A percentile compares a stretch with the other conserved stretches of the same genome.
Evolutionary conservation across 306 rosid genomes (phyloP).

Genomic region (Sesbania bispinosa): DNA sequence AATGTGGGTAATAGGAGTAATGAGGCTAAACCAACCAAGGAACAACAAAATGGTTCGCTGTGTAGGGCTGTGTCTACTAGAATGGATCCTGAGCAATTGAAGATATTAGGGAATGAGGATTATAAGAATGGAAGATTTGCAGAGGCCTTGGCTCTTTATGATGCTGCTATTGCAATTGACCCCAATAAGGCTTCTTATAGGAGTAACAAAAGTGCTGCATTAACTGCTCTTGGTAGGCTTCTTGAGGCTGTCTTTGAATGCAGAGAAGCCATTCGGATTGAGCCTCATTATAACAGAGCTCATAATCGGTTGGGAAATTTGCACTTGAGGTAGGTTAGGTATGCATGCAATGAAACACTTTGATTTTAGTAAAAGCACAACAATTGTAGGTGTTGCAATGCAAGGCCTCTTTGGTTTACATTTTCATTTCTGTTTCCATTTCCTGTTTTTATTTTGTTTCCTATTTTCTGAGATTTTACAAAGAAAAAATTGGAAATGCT

Average conservation of each 20-base stretch:
- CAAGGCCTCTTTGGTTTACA: no score
- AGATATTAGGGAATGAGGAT: constrained; percentile 91
- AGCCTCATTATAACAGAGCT: constrained; percentile 82
- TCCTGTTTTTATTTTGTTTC: no score
- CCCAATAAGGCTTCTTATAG: constrained; percentile 81
- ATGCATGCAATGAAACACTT: no score
- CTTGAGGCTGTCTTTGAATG: constrained; percentile 91
- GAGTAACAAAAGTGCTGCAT: constrained; percentile 86
- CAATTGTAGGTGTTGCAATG: no score
- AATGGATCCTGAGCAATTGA: constrained; percentile 85
- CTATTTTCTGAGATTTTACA: no score
- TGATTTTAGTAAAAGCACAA: no score
- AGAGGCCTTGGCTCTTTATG: constrained; percentile 83
- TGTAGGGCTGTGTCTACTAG: constrained; percentile 81
- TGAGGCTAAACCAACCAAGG: constrained; percentile 15
- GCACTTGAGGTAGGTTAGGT: constrained; percentile 67
- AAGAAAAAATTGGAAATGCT: no score
- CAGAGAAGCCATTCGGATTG: constrained; percentile 81
- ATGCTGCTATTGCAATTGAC: constrained; percentile 81
- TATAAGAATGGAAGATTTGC: constrained; percentile 80
- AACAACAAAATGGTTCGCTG: constrained; percentile 40
- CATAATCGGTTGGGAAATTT: constrained; percentile 81
- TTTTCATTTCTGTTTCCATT: no score
- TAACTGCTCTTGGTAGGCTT: constrained; percentile 73
- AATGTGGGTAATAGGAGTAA: neutral